Conservation (phyloP, 495 filamentous ascomycete species). For the Astrothelium macrocarpum region DNA sequence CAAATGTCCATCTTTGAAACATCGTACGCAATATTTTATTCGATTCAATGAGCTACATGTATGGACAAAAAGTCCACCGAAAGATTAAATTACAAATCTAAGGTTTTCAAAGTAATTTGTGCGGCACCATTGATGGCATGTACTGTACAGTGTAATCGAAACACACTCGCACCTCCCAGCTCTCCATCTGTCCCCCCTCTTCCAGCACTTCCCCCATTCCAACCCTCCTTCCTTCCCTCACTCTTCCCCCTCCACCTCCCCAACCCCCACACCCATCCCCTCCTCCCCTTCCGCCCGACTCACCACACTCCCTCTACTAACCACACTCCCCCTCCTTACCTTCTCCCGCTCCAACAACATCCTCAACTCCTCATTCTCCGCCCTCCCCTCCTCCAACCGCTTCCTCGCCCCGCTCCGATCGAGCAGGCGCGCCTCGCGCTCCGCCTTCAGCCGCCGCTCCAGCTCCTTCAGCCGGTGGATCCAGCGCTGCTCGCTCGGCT, state of each 20-base stretch:
- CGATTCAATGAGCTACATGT: no score
- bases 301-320: neutral
- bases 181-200: neutral
- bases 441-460: conserved; percentile 79
- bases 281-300: neutral
- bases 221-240: neutral
- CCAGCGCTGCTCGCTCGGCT: conserved; percentile 60
- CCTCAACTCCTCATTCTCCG: conserved; percentile 65
- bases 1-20: no score
- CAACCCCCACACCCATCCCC: neutral
- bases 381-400: conserved; percentile 72
- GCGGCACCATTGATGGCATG: no score
- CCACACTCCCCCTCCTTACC: conserved; percentile 33
- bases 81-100: no score
- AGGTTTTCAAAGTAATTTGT: no score
- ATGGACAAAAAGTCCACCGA: no score
- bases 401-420: conserved; percentile 76
- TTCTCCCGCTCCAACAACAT: conserved; percentile 59
- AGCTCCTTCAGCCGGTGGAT: conserved; percentile 74
- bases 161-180: no score
- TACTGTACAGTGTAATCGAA: no score
- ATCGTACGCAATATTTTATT: no score
- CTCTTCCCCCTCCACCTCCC: neutral
- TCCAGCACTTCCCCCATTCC: neutral
- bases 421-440: conserved; percentile 75